These are phyloP conservation scores for Solanum appendiculatum DNA, from an alignment of 257 asterid genomes.

Conservation along the genomic window DNA sequence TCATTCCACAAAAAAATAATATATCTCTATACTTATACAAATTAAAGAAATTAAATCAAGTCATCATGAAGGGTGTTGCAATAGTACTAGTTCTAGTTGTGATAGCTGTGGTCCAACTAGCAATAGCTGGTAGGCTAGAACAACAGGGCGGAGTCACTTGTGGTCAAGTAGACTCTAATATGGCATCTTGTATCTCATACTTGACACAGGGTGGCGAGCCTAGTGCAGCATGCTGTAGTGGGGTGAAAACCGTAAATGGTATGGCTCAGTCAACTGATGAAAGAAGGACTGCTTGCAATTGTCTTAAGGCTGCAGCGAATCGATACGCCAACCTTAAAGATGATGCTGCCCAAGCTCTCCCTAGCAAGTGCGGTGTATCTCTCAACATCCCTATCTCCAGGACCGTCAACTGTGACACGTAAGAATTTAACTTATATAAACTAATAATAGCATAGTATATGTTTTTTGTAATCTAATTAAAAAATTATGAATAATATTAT, in stretches of 20 bases:
- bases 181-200: constrained; percentile 23
- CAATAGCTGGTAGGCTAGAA: not conserved
- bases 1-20: not conserved
- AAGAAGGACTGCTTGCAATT: constrained; percentile 20
- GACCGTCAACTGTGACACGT: constrained; percentile 25
- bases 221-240: constrained; percentile 11
- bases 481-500: not conserved
- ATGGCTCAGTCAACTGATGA: constrained; percentile 10
- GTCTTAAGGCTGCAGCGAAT: constrained; percentile 28
- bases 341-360: constrained; percentile 25
- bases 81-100: not conserved
- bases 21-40: not conserved
- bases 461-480: not conserved
- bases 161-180: constrained; percentile 16
- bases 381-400: constrained; percentile 35
- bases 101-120: not conserved
- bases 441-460: not conserved
- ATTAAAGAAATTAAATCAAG: not conserved
- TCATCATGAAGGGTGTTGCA: not conserved
- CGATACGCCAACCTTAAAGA: constrained; percentile 21
- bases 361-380: constrained; percentile 19
- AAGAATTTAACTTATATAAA: not conserved
- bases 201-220: constrained; percentile 20
- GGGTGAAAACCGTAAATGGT: constrained; percentile 15
- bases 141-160: not conserved